These are phyloP conservation scores for Acacia concinna DNA, from an alignment of 331 rosid species.

Conservation along the genomic window DNA sequence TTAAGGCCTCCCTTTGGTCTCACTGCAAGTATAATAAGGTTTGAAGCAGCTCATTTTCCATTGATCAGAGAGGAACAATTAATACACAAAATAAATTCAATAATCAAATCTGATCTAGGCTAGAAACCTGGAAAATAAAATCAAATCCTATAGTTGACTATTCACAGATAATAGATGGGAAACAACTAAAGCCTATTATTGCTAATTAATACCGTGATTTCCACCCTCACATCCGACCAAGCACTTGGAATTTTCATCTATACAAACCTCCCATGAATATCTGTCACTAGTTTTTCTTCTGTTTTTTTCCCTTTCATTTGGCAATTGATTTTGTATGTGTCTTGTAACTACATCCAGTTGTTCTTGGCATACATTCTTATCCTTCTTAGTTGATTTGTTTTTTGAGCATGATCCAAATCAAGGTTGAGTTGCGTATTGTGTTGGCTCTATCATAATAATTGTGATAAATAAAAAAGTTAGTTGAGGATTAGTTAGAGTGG, in stretches of 20 bases:
- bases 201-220: too few relatives aligned
- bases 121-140: too few relatives aligned
- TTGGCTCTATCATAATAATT: not conserved
- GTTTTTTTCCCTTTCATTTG: not conserved
- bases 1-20: constrained; percentile 4
- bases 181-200: not conserved
- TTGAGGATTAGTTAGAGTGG: not conserved
- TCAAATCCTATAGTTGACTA: not conserved
- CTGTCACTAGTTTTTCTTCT: not conserved
- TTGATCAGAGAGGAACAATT: too few relatives aligned
- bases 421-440: constrained; percentile 4
- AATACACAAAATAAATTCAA: too few relatives aligned
- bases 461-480: not conserved
- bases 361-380: constrained; percentile 14
- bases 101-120: too few relatives aligned
- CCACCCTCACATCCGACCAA: not conserved
- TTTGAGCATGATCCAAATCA: constrained; percentile 13
- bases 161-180: not conserved
- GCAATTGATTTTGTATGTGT: constrained; percentile 9
- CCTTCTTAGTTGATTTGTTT: constrained; percentile 3
- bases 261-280: constrained; percentile 2
- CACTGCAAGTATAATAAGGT: not conserved
- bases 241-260: constrained; percentile 16
- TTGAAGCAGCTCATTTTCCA: too few relatives aligned
- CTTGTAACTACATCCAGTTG: constrained; percentile 17